phyloP scores from a whole-genome alignment of 1,284 basidiomycete species.

The Malassezia obtusa region DNA sequence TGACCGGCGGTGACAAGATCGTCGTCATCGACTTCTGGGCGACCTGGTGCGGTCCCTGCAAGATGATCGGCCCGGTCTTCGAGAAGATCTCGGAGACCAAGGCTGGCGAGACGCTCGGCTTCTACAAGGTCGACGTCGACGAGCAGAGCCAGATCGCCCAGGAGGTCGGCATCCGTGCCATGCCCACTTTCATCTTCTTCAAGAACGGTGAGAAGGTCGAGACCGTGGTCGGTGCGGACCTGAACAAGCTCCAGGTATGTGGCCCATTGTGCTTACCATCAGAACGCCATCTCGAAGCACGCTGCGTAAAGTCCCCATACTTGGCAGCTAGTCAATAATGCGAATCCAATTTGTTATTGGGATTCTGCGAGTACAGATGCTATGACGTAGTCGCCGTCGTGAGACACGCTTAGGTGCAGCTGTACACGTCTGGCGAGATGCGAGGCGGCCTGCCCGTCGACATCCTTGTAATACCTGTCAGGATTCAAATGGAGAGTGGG shows the following conservation, averaged over 20 bases:
- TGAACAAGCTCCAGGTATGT: constrained; percentile 49
- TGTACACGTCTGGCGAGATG: constrained; percentile 16
- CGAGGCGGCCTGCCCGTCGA: neutral
- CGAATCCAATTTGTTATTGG: neutral
- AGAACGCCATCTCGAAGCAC: constrained; percentile 18
- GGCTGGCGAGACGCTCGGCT: constrained; percentile 52
- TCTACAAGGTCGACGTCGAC: constrained; percentile 62
- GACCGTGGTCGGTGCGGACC: constrained; percentile 59
- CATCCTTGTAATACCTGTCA: neutral
- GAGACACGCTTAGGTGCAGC: constrained; percentile 62
- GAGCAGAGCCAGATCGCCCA: constrained; percentile 51
- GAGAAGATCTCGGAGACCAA: constrained; percentile 56
- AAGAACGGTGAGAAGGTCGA: constrained; percentile 60
- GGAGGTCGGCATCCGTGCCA: constrained; percentile 65
- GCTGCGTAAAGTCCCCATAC: neutral
- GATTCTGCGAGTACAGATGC: constrained; percentile 62
- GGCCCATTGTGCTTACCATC: neutral
- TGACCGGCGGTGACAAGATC: constrained; percentile 28
- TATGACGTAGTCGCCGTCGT: constrained; percentile 73
- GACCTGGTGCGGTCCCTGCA: constrained; percentile 55
- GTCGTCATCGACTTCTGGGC: constrained; percentile 48
- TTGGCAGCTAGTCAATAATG: too few species aligned
- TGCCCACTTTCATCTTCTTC: constrained; percentile 70
- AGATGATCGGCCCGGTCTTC: constrained; percentile 66
- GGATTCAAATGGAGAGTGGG: constrained; percentile 22